Evolutionary conservation across 2,329 filamentous ascomycete species (phyloP), one percentile per base, ranked within the genome.

Genomic region (Fusarium tanahbumbuense): DNA sequence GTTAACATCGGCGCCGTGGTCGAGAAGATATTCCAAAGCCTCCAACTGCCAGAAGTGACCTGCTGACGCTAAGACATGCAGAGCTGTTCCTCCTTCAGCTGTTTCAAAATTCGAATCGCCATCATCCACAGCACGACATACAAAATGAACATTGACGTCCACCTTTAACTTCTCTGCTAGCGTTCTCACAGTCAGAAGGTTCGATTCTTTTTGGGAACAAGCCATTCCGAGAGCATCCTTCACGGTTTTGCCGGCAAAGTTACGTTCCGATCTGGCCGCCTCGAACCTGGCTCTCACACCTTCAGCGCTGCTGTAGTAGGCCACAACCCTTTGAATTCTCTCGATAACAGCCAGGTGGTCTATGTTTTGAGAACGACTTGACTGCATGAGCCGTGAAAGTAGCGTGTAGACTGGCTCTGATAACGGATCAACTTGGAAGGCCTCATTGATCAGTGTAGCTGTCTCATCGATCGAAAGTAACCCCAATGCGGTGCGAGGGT

Each of bases 1-100:
- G 30, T 74, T 49, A 3, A 64, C 41, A 5, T 58, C 23, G 4
- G 71, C 69, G n/a, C 71, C 71, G 2, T 61, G 27, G 6, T 32
- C 30, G 18, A 73, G 46, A 6, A 74, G 37, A 22, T 68, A 72
- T 15, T 18, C 54, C 8, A 74, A n/a, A 9, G 25, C 72, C 8
- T 70, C 56, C 9, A 70, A 1, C 13, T 74, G 63, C 72, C 72
- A 74, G 49, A 67, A 67, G 11, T 45, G 11, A 13, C 56, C 45
- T 5, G 49, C 70, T 10, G 64, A 56, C 4, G 72, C 72, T 3
- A 74, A 57, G 1, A 70, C 8, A 46, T 74, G 72, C 2, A 74
- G 57, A 16, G 68, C 70, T 3, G 65, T 73, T 2, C 46, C 53
- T 16, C 70, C 68, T 11, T 44, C 34, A 11, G 20, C 15, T 4